Percentiles rank a stretch among this genome's conserved stretches.
Evolutionary conservation across 345 rosid species (phyloP).

Genomic region (Citrus hindsii): DNA sequence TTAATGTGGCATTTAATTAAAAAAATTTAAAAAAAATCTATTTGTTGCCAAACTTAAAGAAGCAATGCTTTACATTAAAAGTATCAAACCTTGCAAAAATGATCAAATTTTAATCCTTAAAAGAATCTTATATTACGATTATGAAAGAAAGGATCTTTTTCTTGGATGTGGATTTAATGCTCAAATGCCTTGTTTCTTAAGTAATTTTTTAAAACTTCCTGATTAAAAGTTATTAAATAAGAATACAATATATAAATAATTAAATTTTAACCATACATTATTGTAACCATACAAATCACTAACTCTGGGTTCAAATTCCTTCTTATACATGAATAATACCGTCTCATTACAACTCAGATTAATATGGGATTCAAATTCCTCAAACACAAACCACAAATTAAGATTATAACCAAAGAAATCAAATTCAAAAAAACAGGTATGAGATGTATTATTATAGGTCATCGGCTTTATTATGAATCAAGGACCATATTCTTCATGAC

Average conservation of each 20-base stretch:
- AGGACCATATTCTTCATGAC: background rate
- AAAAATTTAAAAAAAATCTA: no score
- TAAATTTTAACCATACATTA: no score
- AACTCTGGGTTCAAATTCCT: no score
- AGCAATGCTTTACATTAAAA: no score
- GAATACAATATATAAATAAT: no score
- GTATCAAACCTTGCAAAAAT: no score
- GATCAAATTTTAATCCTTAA: background rate
- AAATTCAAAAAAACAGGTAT: background rate
- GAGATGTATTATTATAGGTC: background rate
- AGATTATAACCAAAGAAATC: background rate
- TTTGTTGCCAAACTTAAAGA: background rate
- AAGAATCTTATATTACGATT: background rate
- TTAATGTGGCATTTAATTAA: background rate
- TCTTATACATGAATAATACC: no score
- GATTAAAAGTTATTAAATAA: no score
- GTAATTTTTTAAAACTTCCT: no score
- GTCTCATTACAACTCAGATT: no score
- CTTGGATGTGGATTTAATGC: no score
- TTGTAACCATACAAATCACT: background rate
- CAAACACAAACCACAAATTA: background rate
- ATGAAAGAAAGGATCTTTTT: background rate
- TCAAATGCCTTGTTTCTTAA: no score
- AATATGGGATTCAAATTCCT: background rate
- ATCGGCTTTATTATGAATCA: background rate